Percentiles rank a stretch among this genome's conserved stretches.
Evolutionary conservation across 2,329 filamentous ascomycete species (phyloP).

Genomic region (Leptosphaerulina australis): DNA sequence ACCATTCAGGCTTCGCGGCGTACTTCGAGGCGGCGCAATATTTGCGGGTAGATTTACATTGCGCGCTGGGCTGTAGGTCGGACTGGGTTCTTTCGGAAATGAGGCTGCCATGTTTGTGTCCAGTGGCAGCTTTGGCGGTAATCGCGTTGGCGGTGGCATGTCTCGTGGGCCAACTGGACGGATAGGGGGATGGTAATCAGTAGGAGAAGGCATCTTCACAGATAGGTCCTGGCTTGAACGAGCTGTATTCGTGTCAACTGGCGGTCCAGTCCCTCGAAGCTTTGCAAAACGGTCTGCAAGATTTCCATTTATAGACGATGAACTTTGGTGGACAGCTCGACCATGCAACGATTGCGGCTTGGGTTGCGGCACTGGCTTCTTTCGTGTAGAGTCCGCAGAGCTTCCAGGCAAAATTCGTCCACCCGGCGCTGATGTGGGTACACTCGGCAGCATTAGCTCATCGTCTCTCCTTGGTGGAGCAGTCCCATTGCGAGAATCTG

Average conservation of each 20-base stretch:
- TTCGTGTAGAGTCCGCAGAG: constrained; percentile 30
- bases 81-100: constrained; percentile 73
- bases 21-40: constrained; percentile 69
- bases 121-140: constrained; percentile 54
- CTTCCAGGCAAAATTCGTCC: constrained; percentile 29
- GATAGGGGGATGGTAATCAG: constrained; percentile 42
- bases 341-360: constrained; percentile 72
- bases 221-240: constrained; percentile 40
- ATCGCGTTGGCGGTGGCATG: constrained; percentile 55
- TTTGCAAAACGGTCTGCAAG: constrained; percentile 50
- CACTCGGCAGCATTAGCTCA: constrained; percentile 46
- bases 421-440: constrained; percentile 29
- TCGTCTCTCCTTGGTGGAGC: constrained; percentile 27
- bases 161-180: constrained; percentile 58
- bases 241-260: constrained; percentile 30
- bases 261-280: constrained; percentile 32
- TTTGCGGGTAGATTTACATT: constrained; percentile 71
- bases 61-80: constrained; percentile 78
- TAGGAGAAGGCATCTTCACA: constrained; percentile 51
- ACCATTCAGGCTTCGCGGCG: constrained; percentile 67
- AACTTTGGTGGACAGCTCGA: constrained; percentile 57
- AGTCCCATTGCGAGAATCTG: constrained; percentile 29
- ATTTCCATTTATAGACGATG: constrained; percentile 33
- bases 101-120: constrained; percentile 60
- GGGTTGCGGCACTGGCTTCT: constrained; percentile 60